Evolutionary conservation across 225 moss, liverwort and hornwort genomes (phyloP).

Genomic region (Bryoerythrophyllum caledonicum): DNA sequence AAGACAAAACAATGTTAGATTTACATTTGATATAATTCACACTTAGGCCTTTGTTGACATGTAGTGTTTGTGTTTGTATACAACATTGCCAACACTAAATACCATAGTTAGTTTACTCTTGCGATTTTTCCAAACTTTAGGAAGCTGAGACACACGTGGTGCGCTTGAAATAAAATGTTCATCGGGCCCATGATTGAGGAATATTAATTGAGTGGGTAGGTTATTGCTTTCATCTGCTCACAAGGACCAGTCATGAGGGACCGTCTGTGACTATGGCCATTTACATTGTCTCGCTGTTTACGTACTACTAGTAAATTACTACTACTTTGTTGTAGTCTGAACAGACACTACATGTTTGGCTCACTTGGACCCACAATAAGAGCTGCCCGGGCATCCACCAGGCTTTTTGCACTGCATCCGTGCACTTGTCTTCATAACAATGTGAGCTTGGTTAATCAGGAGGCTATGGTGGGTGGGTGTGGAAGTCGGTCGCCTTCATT

Average conservation of each 20-base stretch:
- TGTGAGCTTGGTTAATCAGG: not conserved
- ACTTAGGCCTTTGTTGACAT: no score
- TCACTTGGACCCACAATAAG: constrained; percentile 14
- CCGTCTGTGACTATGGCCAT: constrained; percentile 7
- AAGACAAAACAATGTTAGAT: no score
- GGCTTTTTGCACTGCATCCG: constrained; percentile 18
- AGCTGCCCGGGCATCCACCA: not conserved
- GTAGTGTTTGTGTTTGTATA: no score
- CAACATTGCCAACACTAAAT: no score
- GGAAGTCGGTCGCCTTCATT: not conserved
- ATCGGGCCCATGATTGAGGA: constrained; percentile 36
- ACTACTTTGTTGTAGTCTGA: not conserved
- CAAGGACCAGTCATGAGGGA: constrained; percentile 13
- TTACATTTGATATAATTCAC: no score
- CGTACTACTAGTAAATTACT: not conserved
- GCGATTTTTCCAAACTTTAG: no score
- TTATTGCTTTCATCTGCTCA: constrained; percentile 50
- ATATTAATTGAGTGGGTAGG: constrained; percentile 42
- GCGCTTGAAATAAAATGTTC: not conserved
- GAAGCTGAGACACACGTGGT: not conserved
- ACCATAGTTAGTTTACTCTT: no score
- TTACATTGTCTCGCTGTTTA: not conserved
- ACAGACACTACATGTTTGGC: constrained; percentile 26
- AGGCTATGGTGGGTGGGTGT: constrained; percentile 6
- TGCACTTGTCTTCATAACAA: constrained; percentile 17